phyloP scores from a whole-genome alignment of 1,284 basidiomycete species.

The Trichosporon sp. region DNA sequence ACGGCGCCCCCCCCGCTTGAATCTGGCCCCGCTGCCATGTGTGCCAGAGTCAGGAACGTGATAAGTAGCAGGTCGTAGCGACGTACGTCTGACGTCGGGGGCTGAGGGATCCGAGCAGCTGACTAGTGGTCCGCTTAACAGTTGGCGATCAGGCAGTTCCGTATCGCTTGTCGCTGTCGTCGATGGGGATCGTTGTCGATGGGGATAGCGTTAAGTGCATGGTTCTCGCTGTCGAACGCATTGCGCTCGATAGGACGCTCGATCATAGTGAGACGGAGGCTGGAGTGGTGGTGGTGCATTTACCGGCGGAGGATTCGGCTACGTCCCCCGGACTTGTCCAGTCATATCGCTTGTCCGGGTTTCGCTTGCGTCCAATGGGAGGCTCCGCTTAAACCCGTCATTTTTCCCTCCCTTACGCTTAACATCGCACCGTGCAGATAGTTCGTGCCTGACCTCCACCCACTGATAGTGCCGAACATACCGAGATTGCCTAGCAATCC shows the following conservation, averaged over 20 bases:
- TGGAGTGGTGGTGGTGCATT: background rate
- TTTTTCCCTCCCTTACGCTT: background rate
- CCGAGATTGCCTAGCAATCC: background rate
- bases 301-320: background rate
- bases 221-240: background rate
- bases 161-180: no score
- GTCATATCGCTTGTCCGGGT: background rate
- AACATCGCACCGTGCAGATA: background rate
- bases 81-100: constrained; percentile 13
- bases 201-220: no score
- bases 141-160: no score
- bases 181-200: no score
- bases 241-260: background rate
- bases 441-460: background rate
- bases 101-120: background rate
- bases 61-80: background rate
- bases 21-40: no score
- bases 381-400: background rate
- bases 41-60: background rate
- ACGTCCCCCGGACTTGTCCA: background rate
- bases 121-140: background rate
- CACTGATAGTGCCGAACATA: constrained; percentile 17
- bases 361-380: background rate
- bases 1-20: background rate
- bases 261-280: no score